Percentiles rank a stretch among this genome's conserved stretches.
These are phyloP conservation scores for Salix koriyanagi DNA, from an alignment of 345 rosid species.

Conservation along the genomic window DNA sequence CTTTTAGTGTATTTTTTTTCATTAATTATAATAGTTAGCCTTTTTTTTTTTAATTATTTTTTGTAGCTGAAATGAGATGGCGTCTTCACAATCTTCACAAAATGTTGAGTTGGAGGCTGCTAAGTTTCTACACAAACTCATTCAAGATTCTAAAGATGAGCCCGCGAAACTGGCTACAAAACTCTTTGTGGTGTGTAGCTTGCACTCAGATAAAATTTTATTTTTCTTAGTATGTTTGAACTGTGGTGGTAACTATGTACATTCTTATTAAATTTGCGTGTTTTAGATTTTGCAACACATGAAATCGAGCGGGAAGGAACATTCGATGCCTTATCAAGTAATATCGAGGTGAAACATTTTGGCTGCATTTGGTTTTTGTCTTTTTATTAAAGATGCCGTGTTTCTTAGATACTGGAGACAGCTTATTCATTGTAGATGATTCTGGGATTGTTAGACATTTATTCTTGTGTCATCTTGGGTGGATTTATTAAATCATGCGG, in stretches of 20 bases:
- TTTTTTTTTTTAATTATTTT: background rate
- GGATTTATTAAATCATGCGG: background rate
- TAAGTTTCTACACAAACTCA: constrained; percentile 93
- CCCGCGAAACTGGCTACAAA: constrained; percentile 92
- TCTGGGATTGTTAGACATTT: background rate
- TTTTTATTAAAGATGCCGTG: background rate
- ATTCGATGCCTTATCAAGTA: constrained; percentile 99
- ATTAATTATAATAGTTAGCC: background rate
- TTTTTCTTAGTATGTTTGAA: background rate
- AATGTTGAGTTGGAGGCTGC: constrained; percentile 98
- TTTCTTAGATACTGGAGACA: background rate
- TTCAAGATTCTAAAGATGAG: constrained; percentile 95
- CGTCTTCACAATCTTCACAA: constrained; percentile 54
- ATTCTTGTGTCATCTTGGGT: background rate
- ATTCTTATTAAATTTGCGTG: background rate
- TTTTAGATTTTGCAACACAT: constrained; percentile 91
- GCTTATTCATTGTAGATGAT: background rate
- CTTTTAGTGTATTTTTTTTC: background rate
- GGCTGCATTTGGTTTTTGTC: background rate
- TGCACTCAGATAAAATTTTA: constrained; percentile 2
- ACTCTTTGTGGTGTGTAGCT: constrained; percentile 65
- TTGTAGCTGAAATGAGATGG: constrained; percentile 42
- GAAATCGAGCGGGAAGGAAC: constrained; percentile 96
- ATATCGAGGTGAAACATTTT: constrained; percentile 69
- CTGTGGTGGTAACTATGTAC: constrained; percentile 6